Evolutionary conservation across 371 early-diverging fungal genomes (phyloP), one percentile per base, ranked within the genome.

Genomic region (Lichtheimia hyalospora): DNA sequence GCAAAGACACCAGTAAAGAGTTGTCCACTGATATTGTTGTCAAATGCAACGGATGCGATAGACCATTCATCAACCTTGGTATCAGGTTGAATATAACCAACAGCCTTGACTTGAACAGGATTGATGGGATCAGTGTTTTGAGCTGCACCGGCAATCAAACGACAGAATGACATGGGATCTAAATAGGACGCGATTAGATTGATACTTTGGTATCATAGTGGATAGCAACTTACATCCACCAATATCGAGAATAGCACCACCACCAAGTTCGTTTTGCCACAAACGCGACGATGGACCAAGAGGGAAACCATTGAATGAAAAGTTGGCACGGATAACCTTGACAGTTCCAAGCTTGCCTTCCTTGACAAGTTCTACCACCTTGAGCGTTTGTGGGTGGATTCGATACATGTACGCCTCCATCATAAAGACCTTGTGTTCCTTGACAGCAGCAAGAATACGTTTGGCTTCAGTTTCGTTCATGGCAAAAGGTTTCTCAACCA

Each of bases 371-470:
- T 77, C 67, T 1, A 66, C 67, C 4, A 73, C 14, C 18, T 74
- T 70, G 0, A 48, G 28, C 3, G 77, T 80, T 23, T 77, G 80
- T 23, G 80, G 80, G 43, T 80, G 80, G 25, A 77, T 77, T 0
- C 77, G 75, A 44, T 80, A 80, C 80, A 80, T 80, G 52, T 77
- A 80, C 1, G 77, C 80, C 44, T 80, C 80, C 80, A 80, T 80
- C 3, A 73, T 65, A 61, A 80, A 76, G 13, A 75, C 57, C 15
- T 63, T 53, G 50, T 60, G 43, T 39, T 67, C 60, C 42, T 71
- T 63, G 34, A 71, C 73, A 2, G 69, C 66, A 2, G 65, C 61
- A 15, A 82, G 44, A 16, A 80, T 71, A 2, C 52, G 51, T 25
- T 52, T 39, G 3, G 70, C 81, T 57, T 82, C 77, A 0, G 18